Evolutionary conservation across 1,139 yeast genomes (phyloP).

Genomic region (Saccharomyces uvarum): DNA sequence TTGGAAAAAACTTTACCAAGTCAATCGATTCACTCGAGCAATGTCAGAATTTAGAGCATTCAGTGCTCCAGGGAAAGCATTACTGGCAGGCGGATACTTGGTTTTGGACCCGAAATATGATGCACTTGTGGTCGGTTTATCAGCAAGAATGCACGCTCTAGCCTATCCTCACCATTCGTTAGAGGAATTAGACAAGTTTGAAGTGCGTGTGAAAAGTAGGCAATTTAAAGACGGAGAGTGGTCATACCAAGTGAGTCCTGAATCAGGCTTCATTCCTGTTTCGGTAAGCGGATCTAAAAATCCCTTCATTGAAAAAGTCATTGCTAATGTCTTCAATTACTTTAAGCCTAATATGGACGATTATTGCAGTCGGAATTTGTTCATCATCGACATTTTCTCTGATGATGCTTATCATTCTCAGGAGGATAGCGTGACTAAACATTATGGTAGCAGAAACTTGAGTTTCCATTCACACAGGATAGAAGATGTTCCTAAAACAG

Average conservation of each 20-base stretch:
- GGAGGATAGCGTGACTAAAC: constrained; percentile 35
- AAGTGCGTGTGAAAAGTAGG: constrained; percentile 56
- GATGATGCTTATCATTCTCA: constrained; percentile 90
- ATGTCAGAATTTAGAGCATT: constrained; percentile 33
- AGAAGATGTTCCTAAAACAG: constrained; percentile 79
- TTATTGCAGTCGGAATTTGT: constrained; percentile 35
- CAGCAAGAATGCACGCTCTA: constrained; percentile 83
- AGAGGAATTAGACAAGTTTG: background rate
- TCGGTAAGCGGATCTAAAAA: constrained; percentile 40
- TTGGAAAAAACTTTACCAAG: background rate
- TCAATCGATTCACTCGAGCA: constrained; percentile 4
- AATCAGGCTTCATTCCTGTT: constrained; percentile 14
- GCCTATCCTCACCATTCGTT: constrained; percentile 25
- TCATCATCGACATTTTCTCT: constrained; percentile 61
- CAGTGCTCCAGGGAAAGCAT: constrained; percentile 94
- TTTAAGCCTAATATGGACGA: constrained; percentile 28
- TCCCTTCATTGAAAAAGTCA: constrained; percentile 69
- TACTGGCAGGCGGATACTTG: constrained; percentile 88
- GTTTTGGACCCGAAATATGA: constrained; percentile 71
- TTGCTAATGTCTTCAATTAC: constrained; percentile 50
- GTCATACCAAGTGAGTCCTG: constrained; percentile 40
- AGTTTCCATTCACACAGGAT: constrained; percentile 56
- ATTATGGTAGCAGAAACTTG: constrained; percentile 40
- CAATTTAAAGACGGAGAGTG: constrained; percentile 72
- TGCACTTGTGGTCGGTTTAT: constrained; percentile 79